Evolutionary conservation across 768 basidiomycete species (phyloP), one percentile per base, ranked within the genome.

Genomic region (Mycena kentingensis): DNA sequence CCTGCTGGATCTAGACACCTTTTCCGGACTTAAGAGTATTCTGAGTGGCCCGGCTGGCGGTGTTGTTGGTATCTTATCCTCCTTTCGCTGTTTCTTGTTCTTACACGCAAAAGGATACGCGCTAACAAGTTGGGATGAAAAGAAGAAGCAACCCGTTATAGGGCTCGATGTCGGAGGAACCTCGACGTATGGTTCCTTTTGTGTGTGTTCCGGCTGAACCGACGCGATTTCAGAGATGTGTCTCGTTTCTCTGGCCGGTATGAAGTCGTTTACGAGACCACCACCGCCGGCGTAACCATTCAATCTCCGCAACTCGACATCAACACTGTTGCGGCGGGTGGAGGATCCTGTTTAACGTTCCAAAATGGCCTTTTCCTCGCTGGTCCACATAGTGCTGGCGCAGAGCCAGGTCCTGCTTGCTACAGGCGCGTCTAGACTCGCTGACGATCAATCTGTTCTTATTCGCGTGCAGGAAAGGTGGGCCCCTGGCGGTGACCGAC

Each of bases 161-260:
- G 92, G 92, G 87, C 73, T 94, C 51, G 93, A 95, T 58, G 89
- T 95, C n/a, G 93, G 94, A 4, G 94, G 95, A 13, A 98, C 96
- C 0, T 93, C 90, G 0, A 97, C 95, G 0, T 60, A 25, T 0
- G 48, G 35, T 3, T 19, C 27, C 29, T 12, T 32, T 13, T 29
- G 5, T 21, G 7, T 47, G 1, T 22, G 26, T 55, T 15, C 51
- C 5, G 32, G 5, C 22, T 10, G 22, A 10, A 39, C 26, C 13
- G n/a, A 21, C 16, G 21, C 22, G 1, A 32, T 34, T 24, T 6
- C 42, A 59, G 58, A 16, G 95, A 98, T 63, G 95, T 97, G 3
- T 96, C 93, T 5, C 83, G 96, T 28, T 98, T 88, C 65, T 88
- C 89, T 16, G 96, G 94, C 0, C 78, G 88, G 27, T 94, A 93